Base-by-base conservation (phyloP, 331 rosid genomes). In the Quercus phellos region DNA sequence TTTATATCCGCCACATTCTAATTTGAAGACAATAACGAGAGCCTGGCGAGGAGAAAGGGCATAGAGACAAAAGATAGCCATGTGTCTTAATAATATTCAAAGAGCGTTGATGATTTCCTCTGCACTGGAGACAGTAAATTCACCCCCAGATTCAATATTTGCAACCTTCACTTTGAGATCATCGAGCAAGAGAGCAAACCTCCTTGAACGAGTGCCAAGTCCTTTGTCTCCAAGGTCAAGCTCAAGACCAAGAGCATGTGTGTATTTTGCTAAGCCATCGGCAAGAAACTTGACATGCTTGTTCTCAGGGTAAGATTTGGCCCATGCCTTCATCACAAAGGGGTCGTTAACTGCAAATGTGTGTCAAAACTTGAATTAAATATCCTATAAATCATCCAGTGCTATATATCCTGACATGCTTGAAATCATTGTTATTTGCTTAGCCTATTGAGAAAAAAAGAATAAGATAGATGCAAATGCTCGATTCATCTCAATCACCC, bases 101-200 rank as follows among this genome's bases (percentile, higher is more conserved):
- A 90, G 99, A 73, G 94, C 97, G 87, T 89, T 90, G 84, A 94
- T 87, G 86, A 94, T 90, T 11, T 94, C 97, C 7, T 94, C 99
- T 16, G 97, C 97, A 74, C 99, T 74, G 29, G 99, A 92, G 86
- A 94, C 54, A 0, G 97, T 87, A 81, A 87, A 94, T 59, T 91
- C 99, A 75, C 99, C 99, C 13, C 84, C 97, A 26, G 68, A 24
- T 77, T 94, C 99, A 67, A 94, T 38, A 74, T 94, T 94, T 51
- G 99, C 90, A 75, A 85, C 90, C 92, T 86, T 90, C 89, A 94
- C 97, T 85, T 87, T 92, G 22, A 92, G 90, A 86, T 91, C 83
- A 16, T 92, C 99, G 0, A 92, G 91, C 77, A 94, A 77, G 8
- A 94, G 94, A 76, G 97, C 87, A 55, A 86, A 94, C 85, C 99